These are phyloP conservation scores for Nectriaceae sp. DNA, from an alignment of 2,329 filamentous ascomycete genomes.

Conservation along the genomic window DNA sequence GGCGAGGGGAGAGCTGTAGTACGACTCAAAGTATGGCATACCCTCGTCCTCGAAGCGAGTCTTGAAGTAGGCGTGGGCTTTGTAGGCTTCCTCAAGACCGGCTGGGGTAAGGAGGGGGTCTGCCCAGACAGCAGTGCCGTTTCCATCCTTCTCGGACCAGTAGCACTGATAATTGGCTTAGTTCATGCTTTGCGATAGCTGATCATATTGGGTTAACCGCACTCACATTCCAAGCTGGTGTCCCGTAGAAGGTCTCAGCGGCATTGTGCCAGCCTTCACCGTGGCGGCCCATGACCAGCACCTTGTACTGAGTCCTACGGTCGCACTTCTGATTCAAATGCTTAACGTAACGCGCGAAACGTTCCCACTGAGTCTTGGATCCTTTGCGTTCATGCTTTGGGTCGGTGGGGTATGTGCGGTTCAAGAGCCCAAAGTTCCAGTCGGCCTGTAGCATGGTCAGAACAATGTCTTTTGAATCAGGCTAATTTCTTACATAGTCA, in stretches of 20 bases:
- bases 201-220: constrained; percentile 4
- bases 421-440: constrained; percentile 66
- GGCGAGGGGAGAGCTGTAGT: constrained; percentile 65
- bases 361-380: constrained; percentile 62
- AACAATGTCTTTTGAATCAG: neutral
- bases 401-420: constrained; percentile 62
- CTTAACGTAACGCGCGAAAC: constrained; percentile 60
- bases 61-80: constrained; percentile 61
- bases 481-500: constrained; percentile 55
- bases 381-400: constrained; percentile 37
- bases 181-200: rapidly evolving
- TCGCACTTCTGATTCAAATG: constrained; percentile 50
- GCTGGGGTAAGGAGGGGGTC: constrained; percentile 62
- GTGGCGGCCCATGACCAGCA: constrained; percentile 70
- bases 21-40: constrained; percentile 63
- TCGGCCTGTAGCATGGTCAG: constrained; percentile 45
- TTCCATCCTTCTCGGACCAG: constrained; percentile 66
- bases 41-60: constrained; percentile 51
- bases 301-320: constrained; percentile 59
- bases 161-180: constrained; percentile 50
- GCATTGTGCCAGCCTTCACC: constrained; percentile 67
- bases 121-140: constrained; percentile 62
- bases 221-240: constrained; percentile 66
- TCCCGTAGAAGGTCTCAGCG: constrained; percentile 67
- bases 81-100: constrained; percentile 58